These are phyloP conservation scores for Primulina tabacum DNA, from an alignment of 257 asterid genomes.

Conservation along the genomic window DNA sequence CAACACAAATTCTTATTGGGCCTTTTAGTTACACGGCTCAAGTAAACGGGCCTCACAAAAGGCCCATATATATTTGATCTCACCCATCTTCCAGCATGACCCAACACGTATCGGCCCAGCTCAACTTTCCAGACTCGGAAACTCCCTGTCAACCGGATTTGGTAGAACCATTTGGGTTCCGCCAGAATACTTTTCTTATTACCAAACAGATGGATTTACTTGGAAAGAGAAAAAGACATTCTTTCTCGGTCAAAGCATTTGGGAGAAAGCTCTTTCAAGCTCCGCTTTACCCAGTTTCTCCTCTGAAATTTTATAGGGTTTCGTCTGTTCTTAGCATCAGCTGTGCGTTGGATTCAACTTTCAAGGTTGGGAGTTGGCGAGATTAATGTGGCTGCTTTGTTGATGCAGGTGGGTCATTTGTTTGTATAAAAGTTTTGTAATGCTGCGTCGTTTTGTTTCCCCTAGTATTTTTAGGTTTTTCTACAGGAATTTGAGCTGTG, in stretches of 20 bases:
- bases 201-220: constrained; percentile 6
- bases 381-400: constrained; percentile 29
- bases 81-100: constrained; percentile 10
- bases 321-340: background rate
- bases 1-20: background rate
- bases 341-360: background rate
- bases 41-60: no score
- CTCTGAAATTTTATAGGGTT: constrained; percentile 24
- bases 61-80: background rate
- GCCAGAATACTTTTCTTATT: constrained; percentile 32
- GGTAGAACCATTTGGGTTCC: constrained; percentile 52
- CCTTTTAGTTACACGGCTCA: background rate
- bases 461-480: no score
- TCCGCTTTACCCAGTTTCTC: constrained; percentile 23
- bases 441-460: background rate
- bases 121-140: constrained; percentile 32
- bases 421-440: background rate
- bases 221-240: constrained; percentile 11
- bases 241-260: constrained; percentile 40
- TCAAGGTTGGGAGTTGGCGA: constrained; percentile 20
- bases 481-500: background rate
- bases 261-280: constrained; percentile 39
- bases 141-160: constrained; percentile 42
- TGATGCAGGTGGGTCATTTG: constrained; percentile 31
- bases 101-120: constrained; percentile 25